phyloP scores from a whole-genome alignment of 2,329 filamentous ascomycete species.

The Pleurostoma richardsiae region DNA sequence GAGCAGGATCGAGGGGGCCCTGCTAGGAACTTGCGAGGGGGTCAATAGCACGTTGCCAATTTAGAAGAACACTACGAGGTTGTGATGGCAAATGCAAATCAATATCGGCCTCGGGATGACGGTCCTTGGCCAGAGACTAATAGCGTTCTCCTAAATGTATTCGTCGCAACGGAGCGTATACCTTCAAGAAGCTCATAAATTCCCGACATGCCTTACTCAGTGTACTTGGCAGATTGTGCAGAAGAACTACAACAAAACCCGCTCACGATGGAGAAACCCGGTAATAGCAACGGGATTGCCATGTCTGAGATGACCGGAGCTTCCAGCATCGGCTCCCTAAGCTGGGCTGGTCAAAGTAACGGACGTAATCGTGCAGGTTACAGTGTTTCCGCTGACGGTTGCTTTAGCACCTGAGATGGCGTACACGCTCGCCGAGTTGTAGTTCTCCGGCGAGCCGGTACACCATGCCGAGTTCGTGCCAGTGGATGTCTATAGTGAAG shows the following conservation, averaged over 20 bases:
- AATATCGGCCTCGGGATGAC: no score
- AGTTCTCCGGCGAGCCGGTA: conserved; percentile 28
- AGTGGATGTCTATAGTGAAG: neutral
- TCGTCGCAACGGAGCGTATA: no score
- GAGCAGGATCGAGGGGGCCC: conserved; percentile 4
- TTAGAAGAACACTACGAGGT: neutral
- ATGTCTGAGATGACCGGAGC: no score
- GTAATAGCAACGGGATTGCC: no score
- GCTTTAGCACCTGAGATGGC: conserved; percentile 25
- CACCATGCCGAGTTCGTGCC: conserved; percentile 24
- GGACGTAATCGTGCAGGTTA: conserved; percentile 35
- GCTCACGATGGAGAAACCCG: no score
- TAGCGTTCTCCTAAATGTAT: no score
- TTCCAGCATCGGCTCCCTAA: conserved; percentile 3
- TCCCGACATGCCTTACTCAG: no score
- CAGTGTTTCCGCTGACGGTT: conserved; percentile 23
- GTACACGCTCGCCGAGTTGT: conserved; percentile 27
- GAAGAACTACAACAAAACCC: no score
- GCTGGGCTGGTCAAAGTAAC: conserved; percentile 36
- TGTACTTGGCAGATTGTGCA: no score
- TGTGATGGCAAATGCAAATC: no score
- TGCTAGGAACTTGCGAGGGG: conserved; percentile 4
- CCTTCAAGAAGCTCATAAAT: no score
- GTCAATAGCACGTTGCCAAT: conserved; percentile 10
- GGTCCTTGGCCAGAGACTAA: no score